phyloP scores from a whole-genome alignment of 2,329 filamentous ascomycete genomes.

The Zymoseptoria tritici region DNA sequence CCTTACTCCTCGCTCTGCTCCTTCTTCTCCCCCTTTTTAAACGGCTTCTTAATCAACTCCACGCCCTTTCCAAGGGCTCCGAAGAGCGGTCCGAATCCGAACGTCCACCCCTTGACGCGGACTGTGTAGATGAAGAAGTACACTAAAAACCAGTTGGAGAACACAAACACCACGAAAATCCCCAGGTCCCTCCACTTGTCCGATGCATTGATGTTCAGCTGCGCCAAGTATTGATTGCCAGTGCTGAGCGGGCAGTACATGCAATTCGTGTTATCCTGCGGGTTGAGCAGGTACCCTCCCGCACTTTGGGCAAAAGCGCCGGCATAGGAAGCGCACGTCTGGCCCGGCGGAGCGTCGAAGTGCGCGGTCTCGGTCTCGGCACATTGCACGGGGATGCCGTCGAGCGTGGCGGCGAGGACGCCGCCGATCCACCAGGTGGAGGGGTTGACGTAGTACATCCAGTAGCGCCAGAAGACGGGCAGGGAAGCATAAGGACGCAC shows the following conservation, averaged over 20 bases:
- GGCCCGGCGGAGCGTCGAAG: conserved; percentile 58
- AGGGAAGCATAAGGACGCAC: conserved; percentile 60
- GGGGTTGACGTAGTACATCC: conserved; percentile 63
- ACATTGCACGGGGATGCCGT: conserved; percentile 40
- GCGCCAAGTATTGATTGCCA: conserved; percentile 60
- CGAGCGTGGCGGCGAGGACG: conserved; percentile 57
- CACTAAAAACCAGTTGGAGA: conserved; percentile 64
- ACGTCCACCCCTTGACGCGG: conserved; percentile 61
- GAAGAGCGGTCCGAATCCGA: conserved; percentile 57
- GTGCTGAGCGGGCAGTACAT: conserved; percentile 61
- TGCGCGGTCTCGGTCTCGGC: conserved; percentile 50
- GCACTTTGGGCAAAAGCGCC: conserved; percentile 49
- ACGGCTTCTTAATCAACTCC: conserved; percentile 29
- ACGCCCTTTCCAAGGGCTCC: conserved; percentile 38
- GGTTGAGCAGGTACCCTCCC: conserved; percentile 58
- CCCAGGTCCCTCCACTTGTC: conserved; percentile 70
- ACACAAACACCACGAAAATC: conserved; percentile 62
- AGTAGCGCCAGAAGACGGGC: conserved; percentile 65
- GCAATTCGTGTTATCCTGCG: conserved; percentile 51
- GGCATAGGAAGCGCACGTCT: conserved; percentile 61
- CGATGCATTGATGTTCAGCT: conserved; percentile 45
- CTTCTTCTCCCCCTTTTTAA: conserved; percentile 21
- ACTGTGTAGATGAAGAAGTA: conserved; percentile 65
- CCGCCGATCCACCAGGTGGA: conserved; percentile 66
- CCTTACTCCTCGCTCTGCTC: conserved; percentile 7